Conservation (phyloP, 2,329 filamentous ascomycete species). For the Cladosporium sp. region DNA sequence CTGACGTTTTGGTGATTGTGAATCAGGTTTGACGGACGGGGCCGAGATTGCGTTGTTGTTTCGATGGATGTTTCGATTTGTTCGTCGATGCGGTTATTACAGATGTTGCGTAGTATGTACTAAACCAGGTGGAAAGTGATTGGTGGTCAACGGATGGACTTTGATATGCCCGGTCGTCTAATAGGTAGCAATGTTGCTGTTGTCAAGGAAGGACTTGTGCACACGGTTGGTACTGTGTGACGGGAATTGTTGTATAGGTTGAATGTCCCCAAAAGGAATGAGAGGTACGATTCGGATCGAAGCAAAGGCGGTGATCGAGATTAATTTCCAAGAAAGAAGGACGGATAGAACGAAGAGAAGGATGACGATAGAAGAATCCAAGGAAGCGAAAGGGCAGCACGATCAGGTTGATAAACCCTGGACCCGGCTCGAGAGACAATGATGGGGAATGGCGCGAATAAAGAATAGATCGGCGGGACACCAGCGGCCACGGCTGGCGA, state of each 20-base stretch:
- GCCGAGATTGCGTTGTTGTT: background rate
- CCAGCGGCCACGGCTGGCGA: constrained; percentile 18
- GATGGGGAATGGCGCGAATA: constrained; percentile 22
- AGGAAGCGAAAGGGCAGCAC: constrained; percentile 21
- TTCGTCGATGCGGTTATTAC: constrained; percentile 9
- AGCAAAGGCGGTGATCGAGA: constrained; percentile 15
- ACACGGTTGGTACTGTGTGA: constrained; percentile 17
- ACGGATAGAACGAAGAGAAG: constrained; percentile 19
- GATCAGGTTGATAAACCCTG: constrained; percentile 28
- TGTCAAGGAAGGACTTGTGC: constrained; percentile 10
- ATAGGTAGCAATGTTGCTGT: constrained; percentile 10
- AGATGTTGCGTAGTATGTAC: constrained; percentile 9
- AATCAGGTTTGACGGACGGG: constrained; percentile 4
- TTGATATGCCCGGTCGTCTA: constrained; percentile 4
- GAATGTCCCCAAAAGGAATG: constrained; percentile 16
- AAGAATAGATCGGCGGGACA: constrained; percentile 25
- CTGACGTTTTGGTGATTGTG: constrained; percentile 9
- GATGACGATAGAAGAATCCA: constrained; percentile 24
- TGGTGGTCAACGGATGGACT: constrained; percentile 3
- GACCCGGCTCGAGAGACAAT: constrained; percentile 21
- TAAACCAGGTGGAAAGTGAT: background rate
- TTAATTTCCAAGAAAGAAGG: constrained; percentile 21
- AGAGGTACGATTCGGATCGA: constrained; percentile 13
- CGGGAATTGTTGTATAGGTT: constrained; percentile 15
- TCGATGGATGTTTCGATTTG: constrained; percentile 6